These are phyloP conservation scores for Ogataea thermomethanolica DNA, from an alignment of 805 yeast species.

Conservation along the genomic window DNA sequence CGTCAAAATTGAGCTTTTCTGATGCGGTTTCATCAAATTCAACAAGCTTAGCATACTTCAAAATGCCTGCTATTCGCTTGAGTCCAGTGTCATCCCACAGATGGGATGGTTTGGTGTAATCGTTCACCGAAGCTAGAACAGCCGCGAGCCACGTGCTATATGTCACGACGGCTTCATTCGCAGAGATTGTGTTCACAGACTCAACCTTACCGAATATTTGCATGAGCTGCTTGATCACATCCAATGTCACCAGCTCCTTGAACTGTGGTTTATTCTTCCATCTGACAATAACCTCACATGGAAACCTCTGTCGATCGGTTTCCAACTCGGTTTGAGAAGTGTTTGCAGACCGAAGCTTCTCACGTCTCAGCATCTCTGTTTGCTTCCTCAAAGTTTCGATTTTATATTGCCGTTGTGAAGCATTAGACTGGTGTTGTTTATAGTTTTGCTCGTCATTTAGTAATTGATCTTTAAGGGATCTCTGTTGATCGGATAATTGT, in stretches of 20 bases:
- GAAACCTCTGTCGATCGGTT: constrained; percentile 5
- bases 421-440: constrained; percentile 13
- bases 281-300: constrained; percentile 32
- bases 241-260: constrained; percentile 31
- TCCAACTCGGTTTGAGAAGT: constrained; percentile 1
- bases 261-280: constrained; percentile 45
- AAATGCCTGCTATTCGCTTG: constrained; percentile 44
- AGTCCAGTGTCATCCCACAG: constrained; percentile 46
- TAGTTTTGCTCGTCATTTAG: constrained; percentile 30
- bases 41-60: constrained; percentile 31
- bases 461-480: constrained; percentile 28
- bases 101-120: constrained; percentile 39
- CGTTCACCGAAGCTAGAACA: constrained; percentile 37
- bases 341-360: constrained; percentile 13
- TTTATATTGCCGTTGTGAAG: constrained; percentile 12
- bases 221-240: constrained; percentile 39
- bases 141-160: constrained; percentile 31
- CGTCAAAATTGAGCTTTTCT: constrained; percentile 18
- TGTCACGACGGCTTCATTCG: constrained; percentile 34
- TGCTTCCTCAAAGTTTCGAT: constrained; percentile 19
- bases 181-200: constrained; percentile 10
- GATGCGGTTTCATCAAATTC: constrained; percentile 8
- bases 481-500: constrained; percentile 12
- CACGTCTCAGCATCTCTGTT: constrained; percentile 15
- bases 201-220: constrained; percentile 41